Evolutionary conservation across 495 filamentous ascomycete genomes (phyloP).

Genomic region (Penicillium cinerascens): DNA sequence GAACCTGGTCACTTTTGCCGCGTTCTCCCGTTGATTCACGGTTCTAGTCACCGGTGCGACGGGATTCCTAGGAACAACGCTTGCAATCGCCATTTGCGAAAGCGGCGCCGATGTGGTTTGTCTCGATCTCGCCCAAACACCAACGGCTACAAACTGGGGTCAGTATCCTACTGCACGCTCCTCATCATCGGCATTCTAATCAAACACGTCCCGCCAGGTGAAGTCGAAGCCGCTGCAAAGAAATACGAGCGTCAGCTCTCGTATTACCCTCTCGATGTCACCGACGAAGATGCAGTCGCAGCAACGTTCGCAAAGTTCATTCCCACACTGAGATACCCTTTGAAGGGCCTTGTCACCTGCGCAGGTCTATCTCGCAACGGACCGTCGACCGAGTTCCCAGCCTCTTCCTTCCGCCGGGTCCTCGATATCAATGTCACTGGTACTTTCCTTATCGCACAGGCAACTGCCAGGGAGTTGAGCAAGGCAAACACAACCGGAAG

Average conservation of each 20-base stretch:
- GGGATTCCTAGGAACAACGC: constrained; percentile 56
- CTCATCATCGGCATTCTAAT: background rate
- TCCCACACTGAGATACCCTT: constrained; percentile 53
- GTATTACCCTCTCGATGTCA: constrained; percentile 52
- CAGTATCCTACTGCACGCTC: background rate
- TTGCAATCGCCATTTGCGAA: constrained; percentile 59
- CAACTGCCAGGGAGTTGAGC: constrained; percentile 61
- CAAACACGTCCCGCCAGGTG: constrained; percentile 3
- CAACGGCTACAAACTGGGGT: constrained; percentile 23
- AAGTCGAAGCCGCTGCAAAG: constrained; percentile 46
- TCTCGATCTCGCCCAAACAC: constrained; percentile 51
- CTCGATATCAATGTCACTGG: constrained; percentile 65
- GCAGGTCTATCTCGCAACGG: constrained; percentile 67
- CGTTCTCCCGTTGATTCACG: background rate
- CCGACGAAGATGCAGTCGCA: constrained; percentile 56
- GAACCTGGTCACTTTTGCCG: background rate
- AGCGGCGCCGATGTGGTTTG: constrained; percentile 58
- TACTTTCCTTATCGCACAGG: constrained; percentile 63
- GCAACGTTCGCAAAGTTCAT: constrained; percentile 36
- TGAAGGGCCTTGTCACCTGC: constrained; percentile 73
- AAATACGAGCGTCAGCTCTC: constrained; percentile 29
- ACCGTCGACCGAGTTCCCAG: constrained; percentile 57
- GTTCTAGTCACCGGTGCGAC: constrained; percentile 56
- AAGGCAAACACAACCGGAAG: constrained; percentile 45
- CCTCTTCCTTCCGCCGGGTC: constrained; percentile 53